Conservation (phyloP, 108 stramenopile species). For the Seminavis robusta region DNA sequence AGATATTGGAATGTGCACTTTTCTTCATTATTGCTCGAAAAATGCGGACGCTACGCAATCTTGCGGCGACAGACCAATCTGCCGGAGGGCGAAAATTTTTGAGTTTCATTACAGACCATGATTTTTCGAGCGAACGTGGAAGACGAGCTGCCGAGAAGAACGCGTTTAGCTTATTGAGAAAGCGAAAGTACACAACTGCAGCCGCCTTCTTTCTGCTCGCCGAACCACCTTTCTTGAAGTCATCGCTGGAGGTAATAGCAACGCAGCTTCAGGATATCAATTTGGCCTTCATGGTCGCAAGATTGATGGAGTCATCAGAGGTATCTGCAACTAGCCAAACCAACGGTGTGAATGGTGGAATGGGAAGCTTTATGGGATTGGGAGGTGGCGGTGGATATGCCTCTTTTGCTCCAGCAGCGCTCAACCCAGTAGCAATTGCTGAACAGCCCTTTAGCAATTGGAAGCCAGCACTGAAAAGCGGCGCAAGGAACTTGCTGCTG, state of each 20-base stretch:
- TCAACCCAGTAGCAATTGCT: slow-evolving; percentile 21
- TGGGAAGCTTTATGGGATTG: no score
- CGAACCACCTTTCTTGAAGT: slow-evolving; percentile 76
- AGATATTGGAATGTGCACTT: slow-evolving; percentile 72
- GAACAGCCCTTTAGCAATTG: slow-evolving; percentile 49
- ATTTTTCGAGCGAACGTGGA: slow-evolving; percentile 70
- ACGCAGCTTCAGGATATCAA: slow-evolving; percentile 70
- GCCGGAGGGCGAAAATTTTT: slow-evolving; percentile 73
- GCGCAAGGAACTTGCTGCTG: slow-evolving; percentile 1
- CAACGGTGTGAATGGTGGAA: slow-evolving; percentile 27
- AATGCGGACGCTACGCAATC: slow-evolving; percentile 53
- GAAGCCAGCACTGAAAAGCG: slow-evolving; percentile 34
- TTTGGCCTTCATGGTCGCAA: slow-evolving; percentile 75
- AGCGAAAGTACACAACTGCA: slow-evolving; percentile 64
- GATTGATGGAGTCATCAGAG: slow-evolving; percentile 52
- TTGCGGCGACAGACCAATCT: slow-evolving; percentile 72
- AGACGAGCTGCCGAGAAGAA: slow-evolving; percentile 82
- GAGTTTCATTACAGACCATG: slow-evolving; percentile 63
- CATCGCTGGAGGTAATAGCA: slow-evolving; percentile 69
- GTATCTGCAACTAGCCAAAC: neutral
- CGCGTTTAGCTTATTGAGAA: slow-evolving; percentile 78
- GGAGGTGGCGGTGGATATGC: slow-evolving; percentile 83
- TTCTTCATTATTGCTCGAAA: slow-evolving; percentile 75
- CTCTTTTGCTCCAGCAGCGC: slow-evolving; percentile 15
- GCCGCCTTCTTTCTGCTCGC: slow-evolving; percentile 81